phyloP scores from a whole-genome alignment of 352 stramenopile species.

The Phytophthora constricta region DNA sequence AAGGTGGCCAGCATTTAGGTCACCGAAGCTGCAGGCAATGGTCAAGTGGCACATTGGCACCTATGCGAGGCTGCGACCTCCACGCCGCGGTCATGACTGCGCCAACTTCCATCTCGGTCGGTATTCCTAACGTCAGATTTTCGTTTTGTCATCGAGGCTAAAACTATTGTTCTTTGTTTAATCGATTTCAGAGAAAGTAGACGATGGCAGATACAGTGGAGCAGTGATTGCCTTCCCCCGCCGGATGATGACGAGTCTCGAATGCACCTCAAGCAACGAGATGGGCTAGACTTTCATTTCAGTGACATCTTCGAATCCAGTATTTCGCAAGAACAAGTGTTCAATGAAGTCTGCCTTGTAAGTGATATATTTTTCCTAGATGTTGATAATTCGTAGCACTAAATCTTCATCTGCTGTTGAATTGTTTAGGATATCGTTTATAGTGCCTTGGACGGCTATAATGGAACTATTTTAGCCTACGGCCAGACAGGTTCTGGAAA shows the following conservation, averaged over 20 bases:
- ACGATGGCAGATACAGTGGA: constrained; percentile 45
- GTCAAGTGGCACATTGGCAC: constrained; percentile 84
- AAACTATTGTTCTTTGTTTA: neutral
- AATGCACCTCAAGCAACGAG: constrained; percentile 74
- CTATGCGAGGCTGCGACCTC: constrained; percentile 71
- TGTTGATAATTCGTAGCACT: neutral
- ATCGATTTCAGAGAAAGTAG: constrained; percentile 49
- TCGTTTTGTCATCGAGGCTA: neutral
- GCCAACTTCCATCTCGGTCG: constrained; percentile 69
- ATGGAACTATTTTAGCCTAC: constrained; percentile 78
- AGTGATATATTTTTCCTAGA: neutral
- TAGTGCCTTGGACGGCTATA: constrained; percentile 75
- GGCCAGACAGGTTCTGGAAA: constrained; percentile 77
- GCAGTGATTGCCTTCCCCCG: constrained; percentile 71
- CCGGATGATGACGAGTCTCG: constrained; percentile 60
- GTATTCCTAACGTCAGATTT: neutral
- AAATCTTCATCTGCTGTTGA: no score
- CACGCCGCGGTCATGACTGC: constrained; percentile 58
- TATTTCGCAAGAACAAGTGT: constrained; percentile 74
- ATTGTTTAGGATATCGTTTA: constrained; percentile 80
- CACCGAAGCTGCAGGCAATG: constrained; percentile 31
- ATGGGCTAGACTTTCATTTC: constrained; percentile 76
- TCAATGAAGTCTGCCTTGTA: constrained; percentile 70
- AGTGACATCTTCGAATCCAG: constrained; percentile 71
- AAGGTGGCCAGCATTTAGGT: neutral